Evolutionary conservation across 768 basidiomycete genomes (phyloP), one percentile per base, ranked within the genome.

Genomic region (Boletus rufocinnamomeus): DNA sequence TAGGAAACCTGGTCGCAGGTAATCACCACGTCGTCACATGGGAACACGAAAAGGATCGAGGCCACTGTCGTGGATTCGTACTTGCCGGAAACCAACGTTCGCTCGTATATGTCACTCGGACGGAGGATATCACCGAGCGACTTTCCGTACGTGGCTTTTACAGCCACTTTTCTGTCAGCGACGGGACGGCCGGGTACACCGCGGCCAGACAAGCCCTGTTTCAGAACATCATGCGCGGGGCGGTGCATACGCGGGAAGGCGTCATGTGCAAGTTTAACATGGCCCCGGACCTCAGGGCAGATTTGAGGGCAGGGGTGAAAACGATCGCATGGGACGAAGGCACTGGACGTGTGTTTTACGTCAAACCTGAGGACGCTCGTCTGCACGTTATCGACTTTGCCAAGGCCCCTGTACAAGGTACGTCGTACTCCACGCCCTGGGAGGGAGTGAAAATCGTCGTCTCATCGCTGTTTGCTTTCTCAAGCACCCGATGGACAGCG

Each of bases 261-360:
- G 62, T 58, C 57, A 57, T 73, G 61, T 73, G 70, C 50, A 71
- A 63, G 41, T 72, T 73, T 30, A 53, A 54, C 34, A 16, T 68
- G 45, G 30, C 57, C 2, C 23, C 52, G 2, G 63, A 72, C 48
- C 53, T 73, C 6, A 57, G 64, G 2, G 34, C 48, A 2, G 63
- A 68, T 13, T 41, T 65, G 50, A 35, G 63, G 53, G 44, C 64
- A 4, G 81, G 78, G 10, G 67, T 85, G 37, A 69, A 72, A n/a
- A 76, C 82, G 19, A 78, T 87, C 35, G 76, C 82, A 8, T 89
- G 84, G 84, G 87, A 89, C 59, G 87, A 89, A 68, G 75, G 78
- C 25, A 83, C 82, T 14, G 87, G 86, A 4, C 76, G 86, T 40
- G 75, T 88, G 16, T 82, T 82, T 62, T 71, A 87, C 8, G 80